phyloP scores from a whole-genome alignment of 2,329 filamentous ascomycete species.

The Pestalotiopsis sp. region DNA sequence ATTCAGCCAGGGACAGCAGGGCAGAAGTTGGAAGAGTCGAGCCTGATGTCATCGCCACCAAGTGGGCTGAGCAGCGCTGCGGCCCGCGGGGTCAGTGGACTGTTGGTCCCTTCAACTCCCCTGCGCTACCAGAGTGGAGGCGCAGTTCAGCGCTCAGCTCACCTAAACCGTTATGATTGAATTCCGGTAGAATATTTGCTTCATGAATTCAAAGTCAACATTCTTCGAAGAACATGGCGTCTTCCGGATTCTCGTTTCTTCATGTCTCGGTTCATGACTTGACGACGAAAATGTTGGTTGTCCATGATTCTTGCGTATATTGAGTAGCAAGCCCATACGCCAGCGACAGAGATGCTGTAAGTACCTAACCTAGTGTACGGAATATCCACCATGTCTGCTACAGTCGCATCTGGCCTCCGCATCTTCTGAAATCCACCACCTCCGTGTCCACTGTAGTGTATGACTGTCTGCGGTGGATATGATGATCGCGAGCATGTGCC shows the following conservation, averaged over 20 bases:
- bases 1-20: conserved; percentile 18
- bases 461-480: neutral
- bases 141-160: neutral
- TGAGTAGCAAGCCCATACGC: neutral
- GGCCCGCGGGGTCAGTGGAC: neutral
- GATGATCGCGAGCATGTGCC: neutral
- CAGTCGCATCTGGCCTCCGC: too few relatives aligned
- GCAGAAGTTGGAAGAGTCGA: neutral
- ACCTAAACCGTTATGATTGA: neutral
- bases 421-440: too few relatives aligned
- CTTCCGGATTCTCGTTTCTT: neutral
- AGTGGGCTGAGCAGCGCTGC: conserved; percentile 16
- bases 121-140: neutral
- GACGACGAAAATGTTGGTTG: neutral
- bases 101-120: neutral
- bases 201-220: neutral
- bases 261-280: neutral
- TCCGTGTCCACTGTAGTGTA: neutral
- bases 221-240: neutral
- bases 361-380: neutral
- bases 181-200: neutral
- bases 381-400: neutral
- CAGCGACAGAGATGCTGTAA: neutral
- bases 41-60: conserved; percentile 27
- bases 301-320: neutral